phyloP scores from a whole-genome alignment of 805 yeast genomes.

The Komagataella kurtzmanii region DNA sequence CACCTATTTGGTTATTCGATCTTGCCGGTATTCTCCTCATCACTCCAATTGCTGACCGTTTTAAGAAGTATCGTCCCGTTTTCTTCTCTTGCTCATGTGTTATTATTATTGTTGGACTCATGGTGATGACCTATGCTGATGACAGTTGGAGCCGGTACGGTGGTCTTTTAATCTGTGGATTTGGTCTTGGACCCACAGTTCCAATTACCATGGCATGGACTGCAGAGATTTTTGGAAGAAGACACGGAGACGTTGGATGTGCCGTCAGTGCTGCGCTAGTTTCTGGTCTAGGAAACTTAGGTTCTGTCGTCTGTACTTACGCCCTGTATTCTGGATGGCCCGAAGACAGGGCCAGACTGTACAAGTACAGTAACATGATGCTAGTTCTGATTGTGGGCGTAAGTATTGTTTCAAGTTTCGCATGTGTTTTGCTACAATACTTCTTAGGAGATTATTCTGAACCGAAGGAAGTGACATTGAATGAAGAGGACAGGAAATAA shows the following conservation, averaged over 20 bases:
- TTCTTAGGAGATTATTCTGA: slow-evolving; percentile 18
- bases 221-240: slow-evolving; percentile 55
- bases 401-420: slow-evolving; percentile 41
- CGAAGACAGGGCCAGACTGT: slow-evolving; percentile 48
- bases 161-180: slow-evolving; percentile 72
- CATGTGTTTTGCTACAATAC: slow-evolving; percentile 16
- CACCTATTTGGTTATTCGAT: slow-evolving; percentile 88
- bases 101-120: slow-evolving; percentile 61
- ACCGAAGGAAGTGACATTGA: neutral
- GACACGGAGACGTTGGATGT: slow-evolving; percentile 73
- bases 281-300: slow-evolving; percentile 78
- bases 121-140: slow-evolving; percentile 64
- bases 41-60: slow-evolving; percentile 73
- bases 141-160: slow-evolving; percentile 69
- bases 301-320: slow-evolving; percentile 75
- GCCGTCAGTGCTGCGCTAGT: slow-evolving; percentile 78
- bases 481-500: neutral
- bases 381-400: slow-evolving; percentile 65
- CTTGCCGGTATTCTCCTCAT: slow-evolving; percentile 57
- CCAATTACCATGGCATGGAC: slow-evolving; percentile 82
- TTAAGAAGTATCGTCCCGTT: slow-evolving; percentile 40
- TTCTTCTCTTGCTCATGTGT: slow-evolving; percentile 50
- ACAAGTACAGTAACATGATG: slow-evolving; percentile 69
- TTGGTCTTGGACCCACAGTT: slow-evolving; percentile 84
- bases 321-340: slow-evolving; percentile 87